Conservation (phyloP, 257 asterid genomes). For the Prunella vulgaris region DNA sequence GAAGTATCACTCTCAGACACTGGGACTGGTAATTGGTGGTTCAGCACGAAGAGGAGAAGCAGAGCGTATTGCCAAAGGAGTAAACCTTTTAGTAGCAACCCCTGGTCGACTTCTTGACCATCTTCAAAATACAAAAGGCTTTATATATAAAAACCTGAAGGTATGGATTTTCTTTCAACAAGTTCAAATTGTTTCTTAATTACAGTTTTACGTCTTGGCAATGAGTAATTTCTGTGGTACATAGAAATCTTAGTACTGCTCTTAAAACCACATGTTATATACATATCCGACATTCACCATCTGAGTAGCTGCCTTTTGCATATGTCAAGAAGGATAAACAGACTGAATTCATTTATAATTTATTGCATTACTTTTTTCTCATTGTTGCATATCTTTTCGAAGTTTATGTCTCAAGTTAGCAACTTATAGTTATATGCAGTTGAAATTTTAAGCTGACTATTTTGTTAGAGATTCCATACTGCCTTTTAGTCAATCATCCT, state of each 20-base stretch:
- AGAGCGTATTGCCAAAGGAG: slow-evolving; percentile 77
- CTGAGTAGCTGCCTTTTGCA: not conserved
- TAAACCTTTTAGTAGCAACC: slow-evolving; percentile 71
- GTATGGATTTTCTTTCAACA: slow-evolving; percentile 24
- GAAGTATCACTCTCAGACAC: slow-evolving; percentile 87
- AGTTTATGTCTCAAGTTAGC: not conserved
- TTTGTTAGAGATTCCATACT: not conserved
- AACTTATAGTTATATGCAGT: not conserved
- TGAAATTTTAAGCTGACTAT: not conserved
- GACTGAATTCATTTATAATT: not conserved
- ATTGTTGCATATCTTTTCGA: not conserved
- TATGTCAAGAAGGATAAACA: not conserved
- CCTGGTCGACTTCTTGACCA: slow-evolving; percentile 99
- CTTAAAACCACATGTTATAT: not conserved
- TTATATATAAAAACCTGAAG: slow-evolving; percentile 75
- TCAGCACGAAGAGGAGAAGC: slow-evolving; percentile 73
- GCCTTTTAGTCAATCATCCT: not conserved
- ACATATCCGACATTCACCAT: not conserved
- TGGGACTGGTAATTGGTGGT: slow-evolving; percentile 84
- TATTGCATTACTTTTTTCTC: not conserved
- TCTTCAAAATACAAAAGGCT: slow-evolving; percentile 85
- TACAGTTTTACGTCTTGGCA: not conserved
- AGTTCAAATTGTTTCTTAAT: not conserved
- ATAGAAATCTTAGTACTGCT: not conserved
- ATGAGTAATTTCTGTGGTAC: not conserved